These are phyloP conservation scores for Auricularia cornea DNA, from an alignment of 768 basidiomycete species.

Conservation along the genomic window DNA sequence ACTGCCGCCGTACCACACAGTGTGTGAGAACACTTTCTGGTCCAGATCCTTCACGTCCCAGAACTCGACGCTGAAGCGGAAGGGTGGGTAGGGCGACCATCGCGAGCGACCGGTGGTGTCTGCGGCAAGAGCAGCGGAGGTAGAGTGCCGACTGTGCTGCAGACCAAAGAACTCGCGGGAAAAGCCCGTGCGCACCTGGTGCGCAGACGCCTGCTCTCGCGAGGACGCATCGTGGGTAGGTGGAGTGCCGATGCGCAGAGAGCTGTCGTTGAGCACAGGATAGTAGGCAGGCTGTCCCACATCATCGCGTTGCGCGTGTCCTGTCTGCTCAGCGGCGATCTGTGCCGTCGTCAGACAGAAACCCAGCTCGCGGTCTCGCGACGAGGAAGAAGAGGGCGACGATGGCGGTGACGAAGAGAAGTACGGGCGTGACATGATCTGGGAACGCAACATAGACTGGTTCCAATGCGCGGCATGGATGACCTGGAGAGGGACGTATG, in stretches of 20 bases:
- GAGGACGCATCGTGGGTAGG: not conserved
- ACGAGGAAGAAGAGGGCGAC: constrained; percentile 16
- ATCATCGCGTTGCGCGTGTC: not conserved
- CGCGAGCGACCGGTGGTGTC: constrained; percentile 37
- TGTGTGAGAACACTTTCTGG: constrained; percentile 82
- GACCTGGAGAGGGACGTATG: constrained; percentile 58
- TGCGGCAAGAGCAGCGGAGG: constrained; percentile 28
- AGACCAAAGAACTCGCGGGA: constrained; percentile 53
- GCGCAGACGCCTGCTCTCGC: not conserved
- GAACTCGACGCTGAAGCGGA: constrained; percentile 82
- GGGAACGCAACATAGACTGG: constrained; percentile 57
- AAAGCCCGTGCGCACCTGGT: not conserved
- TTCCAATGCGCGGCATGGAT: constrained; percentile 78
- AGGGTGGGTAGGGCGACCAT: constrained; percentile 73
- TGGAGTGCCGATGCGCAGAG: not conserved
- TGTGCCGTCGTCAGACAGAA: constrained; percentile 48
- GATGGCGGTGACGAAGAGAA: constrained; percentile 25
- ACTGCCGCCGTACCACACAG: constrained; percentile 85
- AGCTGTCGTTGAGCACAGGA: not conserved
- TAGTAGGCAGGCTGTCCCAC: not conserved
- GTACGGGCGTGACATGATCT: constrained; percentile 37
- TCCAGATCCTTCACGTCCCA: constrained; percentile 76
- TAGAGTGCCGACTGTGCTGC: constrained; percentile 33
- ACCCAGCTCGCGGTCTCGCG: constrained; percentile 56
- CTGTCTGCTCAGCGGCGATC: constrained; percentile 26